phyloP scores from a whole-genome alignment of 495 filamentous ascomycete genomes.

The Aspergillus asperescens region DNA sequence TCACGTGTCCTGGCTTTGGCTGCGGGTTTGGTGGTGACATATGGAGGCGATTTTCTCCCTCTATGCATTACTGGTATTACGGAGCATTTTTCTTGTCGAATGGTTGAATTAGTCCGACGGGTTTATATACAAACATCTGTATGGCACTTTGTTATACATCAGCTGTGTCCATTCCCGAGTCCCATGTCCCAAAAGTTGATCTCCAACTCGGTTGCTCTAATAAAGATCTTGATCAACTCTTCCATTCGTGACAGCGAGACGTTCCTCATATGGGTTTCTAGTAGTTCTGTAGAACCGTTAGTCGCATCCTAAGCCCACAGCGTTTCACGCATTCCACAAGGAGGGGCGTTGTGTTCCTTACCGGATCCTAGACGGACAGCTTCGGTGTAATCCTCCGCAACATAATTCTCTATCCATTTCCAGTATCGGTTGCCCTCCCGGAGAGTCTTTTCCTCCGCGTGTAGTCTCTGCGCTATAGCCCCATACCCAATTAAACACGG shows the following conservation, averaged over 20 bases:
- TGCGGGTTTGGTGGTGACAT: too few relatives aligned
- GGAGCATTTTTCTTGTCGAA: too few relatives aligned
- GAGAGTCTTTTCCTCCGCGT: slow-evolving; percentile 47
- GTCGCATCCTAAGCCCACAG: background rate
- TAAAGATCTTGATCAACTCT: slow-evolving; percentile 75
- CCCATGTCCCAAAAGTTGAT: slow-evolving; percentile 88
- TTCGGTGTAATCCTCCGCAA: slow-evolving; percentile 66
- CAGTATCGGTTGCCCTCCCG: slow-evolving; percentile 74
- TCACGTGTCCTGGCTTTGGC: too few relatives aligned
- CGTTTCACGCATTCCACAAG: slow-evolving; percentile 9
- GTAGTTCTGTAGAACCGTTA: slow-evolving; percentile 49
- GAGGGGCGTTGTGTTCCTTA: slow-evolving; percentile 27
- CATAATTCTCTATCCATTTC: slow-evolving; percentile 86
- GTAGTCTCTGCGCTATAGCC: slow-evolving; percentile 63
- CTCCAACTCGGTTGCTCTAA: slow-evolving; percentile 87
- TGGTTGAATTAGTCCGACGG: too few relatives aligned
- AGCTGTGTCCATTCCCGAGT: slow-evolving; percentile 19
- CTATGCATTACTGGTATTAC: too few relatives aligned
- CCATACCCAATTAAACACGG: slow-evolving; percentile 86
- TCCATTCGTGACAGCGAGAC: slow-evolving; percentile 72
- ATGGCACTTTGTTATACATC: background rate
- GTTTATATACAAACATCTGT: background rate
- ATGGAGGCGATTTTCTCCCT: too few relatives aligned
- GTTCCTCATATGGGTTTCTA: slow-evolving; percentile 63
- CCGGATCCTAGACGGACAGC: slow-evolving; percentile 64